These are phyloP conservation scores for Amaranthus cruentus DNA, from an alignment of 148 eudicot species.

Conservation along the genomic window DNA sequence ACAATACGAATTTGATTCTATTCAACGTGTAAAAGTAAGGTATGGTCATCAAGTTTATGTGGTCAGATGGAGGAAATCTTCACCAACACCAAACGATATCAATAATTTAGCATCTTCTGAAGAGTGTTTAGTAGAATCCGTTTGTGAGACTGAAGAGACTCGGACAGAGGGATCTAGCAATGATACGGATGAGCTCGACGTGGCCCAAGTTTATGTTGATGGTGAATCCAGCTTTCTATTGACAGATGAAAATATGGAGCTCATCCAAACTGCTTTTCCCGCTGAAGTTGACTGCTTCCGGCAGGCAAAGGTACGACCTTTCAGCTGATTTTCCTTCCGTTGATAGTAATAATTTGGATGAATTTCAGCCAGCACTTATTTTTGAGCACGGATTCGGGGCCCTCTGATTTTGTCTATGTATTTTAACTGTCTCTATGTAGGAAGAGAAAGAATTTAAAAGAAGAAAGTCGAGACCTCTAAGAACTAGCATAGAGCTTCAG, in stretches of 20 bases:
- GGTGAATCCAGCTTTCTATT: slow-evolving; percentile 51
- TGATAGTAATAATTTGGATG: not conserved
- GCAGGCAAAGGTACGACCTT: slow-evolving; percentile 52
- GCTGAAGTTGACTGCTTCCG: slow-evolving; percentile 47
- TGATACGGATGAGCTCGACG: slow-evolving; percentile 52
- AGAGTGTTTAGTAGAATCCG: slow-evolving; percentile 33
- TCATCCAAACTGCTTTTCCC: slow-evolving; percentile 72
- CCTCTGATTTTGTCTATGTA: not conserved
- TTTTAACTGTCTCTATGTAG: slow-evolving; percentile 23
- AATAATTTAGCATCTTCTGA: slow-evolving; percentile 27
- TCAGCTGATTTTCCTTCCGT: not conserved
- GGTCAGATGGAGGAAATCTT: slow-evolving; percentile 71
- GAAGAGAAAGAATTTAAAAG: slow-evolving; percentile 55
- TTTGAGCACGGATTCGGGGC: slow-evolving; percentile 1
- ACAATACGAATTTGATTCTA: slow-evolving; percentile 66
- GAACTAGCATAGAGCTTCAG: slow-evolving; percentile 30
- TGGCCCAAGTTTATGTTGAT: slow-evolving; percentile 43
- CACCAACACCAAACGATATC: slow-evolving; percentile 19
- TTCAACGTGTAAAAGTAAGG: slow-evolving; percentile 71
- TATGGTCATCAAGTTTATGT: slow-evolving; percentile 59
- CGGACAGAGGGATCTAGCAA: slow-evolving; percentile 31
- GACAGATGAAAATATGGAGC: slow-evolving; percentile 77
- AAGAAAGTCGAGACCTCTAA: slow-evolving; percentile 30
- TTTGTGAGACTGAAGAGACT: slow-evolving; percentile 27
- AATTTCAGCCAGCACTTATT: not conserved